Conservation (phyloP, 169 alveolate species). For the Plasmodium coatneyi region DNA sequence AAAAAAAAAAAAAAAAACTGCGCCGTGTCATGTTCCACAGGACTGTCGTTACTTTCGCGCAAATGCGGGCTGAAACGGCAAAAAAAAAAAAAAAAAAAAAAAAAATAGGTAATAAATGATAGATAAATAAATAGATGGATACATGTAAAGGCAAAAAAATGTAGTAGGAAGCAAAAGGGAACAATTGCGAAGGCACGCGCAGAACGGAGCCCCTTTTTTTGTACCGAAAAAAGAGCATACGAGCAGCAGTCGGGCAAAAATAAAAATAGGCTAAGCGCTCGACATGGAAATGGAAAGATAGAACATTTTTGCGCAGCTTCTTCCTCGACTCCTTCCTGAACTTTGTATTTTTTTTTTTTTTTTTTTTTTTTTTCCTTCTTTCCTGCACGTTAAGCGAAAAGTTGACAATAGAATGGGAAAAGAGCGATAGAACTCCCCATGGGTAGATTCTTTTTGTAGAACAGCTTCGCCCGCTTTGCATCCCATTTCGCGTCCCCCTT, state of each 20-base stretch:
- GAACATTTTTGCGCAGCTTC: not conserved
- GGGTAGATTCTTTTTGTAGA: not conserved
- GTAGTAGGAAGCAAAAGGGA: not conserved
- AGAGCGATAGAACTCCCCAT: not conserved
- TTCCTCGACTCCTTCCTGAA: not conserved
- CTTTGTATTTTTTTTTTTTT: not conserved
- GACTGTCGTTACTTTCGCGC: not conserved
- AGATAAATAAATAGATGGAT: no score
- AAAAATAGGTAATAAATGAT: not conserved
- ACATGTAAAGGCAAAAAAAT: not conserved
- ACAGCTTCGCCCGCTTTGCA: not conserved
- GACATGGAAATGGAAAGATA: not conserved
- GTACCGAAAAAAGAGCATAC: not conserved
- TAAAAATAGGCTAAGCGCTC: not conserved
- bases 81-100: no score
- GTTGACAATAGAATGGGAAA: not conserved
- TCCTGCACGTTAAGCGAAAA: not conserved
- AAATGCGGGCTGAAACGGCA: not conserved
- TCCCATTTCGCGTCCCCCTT: not conserved
- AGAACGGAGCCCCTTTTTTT: not conserved
- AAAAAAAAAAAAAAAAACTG: slow-evolving; percentile 10
- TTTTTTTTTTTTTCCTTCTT: not conserved
- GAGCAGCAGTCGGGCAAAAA: not conserved
- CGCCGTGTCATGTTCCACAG: not conserved
- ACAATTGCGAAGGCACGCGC: not conserved